Evolutionary conservation across 192 early-diverging fungal species (phyloP).

Genomic region (Entomortierella beljakovae): DNA sequence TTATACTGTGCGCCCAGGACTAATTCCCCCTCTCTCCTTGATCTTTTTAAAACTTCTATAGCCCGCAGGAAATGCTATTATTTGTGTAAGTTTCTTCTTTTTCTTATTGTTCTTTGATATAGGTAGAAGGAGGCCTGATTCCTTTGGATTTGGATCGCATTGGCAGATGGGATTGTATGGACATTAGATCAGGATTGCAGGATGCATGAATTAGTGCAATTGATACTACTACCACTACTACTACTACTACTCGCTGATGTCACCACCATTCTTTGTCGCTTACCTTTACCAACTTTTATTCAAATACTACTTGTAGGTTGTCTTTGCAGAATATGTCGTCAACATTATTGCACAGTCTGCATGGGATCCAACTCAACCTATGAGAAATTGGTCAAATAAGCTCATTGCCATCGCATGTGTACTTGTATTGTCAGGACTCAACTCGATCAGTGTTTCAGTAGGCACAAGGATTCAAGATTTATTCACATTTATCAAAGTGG

Average conservation of each 20-base stretch:
- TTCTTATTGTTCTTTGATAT: background rate
- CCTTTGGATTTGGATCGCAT: too few relatives aligned
- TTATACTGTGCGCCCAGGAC: too few relatives aligned
- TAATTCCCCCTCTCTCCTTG: background rate
- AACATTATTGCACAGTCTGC: constrained; percentile 71
- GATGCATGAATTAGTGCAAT: too few relatives aligned
- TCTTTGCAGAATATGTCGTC: constrained; percentile 82
- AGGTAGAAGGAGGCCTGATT: background rate
- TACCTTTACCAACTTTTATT: background rate
- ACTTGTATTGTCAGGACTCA: constrained; percentile 69
- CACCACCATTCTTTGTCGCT: background rate
- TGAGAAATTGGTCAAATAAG: constrained; percentile 59
- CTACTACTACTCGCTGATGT: background rate
- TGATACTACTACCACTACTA: too few relatives aligned
- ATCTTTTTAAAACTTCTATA: constrained; percentile 17
- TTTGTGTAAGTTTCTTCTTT: constrained; percentile 56
- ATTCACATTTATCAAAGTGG: constrained; percentile 79
- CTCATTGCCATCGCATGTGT: constrained; percentile 71
- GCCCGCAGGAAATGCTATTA: constrained; percentile 80
- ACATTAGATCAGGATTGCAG: too few relatives aligned
- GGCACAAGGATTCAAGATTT: constrained; percentile 78
- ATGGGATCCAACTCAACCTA: constrained; percentile 52
- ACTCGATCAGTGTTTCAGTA: constrained; percentile 71
- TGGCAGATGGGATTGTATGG: too few relatives aligned
- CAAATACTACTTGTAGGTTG: constrained; percentile 42